Conservation (phyloP, 306 rosid genomes). For the Cucurbita ficifolia region DNA sequence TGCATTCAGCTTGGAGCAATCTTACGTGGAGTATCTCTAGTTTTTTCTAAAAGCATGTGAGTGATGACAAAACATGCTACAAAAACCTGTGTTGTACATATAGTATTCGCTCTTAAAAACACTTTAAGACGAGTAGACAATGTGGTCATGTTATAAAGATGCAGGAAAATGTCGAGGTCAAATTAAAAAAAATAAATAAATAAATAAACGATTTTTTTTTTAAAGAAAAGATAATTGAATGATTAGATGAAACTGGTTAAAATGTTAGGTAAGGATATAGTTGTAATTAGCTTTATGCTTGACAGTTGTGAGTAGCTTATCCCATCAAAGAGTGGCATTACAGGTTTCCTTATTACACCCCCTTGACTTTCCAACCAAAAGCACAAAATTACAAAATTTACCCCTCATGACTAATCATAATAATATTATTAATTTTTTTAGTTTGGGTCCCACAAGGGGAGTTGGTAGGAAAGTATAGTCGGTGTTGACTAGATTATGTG, state of each 20-base stretch:
- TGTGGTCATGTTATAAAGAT: too few species aligned
- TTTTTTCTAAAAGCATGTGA: too few species aligned
- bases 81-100: too few species aligned
- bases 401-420: neutral
- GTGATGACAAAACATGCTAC: too few species aligned
- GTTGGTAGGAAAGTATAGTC: neutral
- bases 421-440: neutral
- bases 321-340: neutral
- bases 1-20: too few species aligned
- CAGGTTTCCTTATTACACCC: neutral
- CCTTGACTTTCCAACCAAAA: neutral
- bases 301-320: neutral
- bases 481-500: slow-evolving; percentile 1
- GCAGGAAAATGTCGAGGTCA: too few species aligned
- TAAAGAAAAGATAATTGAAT: neutral
- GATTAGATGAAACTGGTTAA: neutral
- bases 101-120: too few species aligned
- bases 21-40: too few species aligned
- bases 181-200: too few species aligned
- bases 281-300: neutral
- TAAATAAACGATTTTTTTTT: too few species aligned
- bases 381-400: neutral
- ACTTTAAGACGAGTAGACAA: too few species aligned
- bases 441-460: neutral
- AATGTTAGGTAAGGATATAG: neutral